phyloP scores from a whole-genome alignment of 2,329 filamentous ascomycete species.

The Penicillium palitans region DNA sequence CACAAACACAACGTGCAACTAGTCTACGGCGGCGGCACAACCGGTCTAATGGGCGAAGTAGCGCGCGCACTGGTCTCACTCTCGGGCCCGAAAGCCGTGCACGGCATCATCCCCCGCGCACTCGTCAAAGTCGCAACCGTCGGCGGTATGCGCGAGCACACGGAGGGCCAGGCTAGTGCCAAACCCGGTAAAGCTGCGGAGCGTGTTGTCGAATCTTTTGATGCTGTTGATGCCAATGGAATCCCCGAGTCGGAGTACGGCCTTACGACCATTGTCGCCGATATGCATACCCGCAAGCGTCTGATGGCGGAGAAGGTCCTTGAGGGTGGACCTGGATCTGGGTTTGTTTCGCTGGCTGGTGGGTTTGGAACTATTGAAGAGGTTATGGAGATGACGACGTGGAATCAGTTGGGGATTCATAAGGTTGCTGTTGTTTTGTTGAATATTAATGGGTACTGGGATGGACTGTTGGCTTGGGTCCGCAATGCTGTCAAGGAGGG shows the following conservation, averaged over 20 bases:
- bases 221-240: slow-evolving; percentile 35
- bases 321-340: slow-evolving; percentile 74
- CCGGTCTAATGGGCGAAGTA: slow-evolving; percentile 93
- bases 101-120: slow-evolving; percentile 89
- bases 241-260: slow-evolving; percentile 62
- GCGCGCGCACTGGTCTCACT: slow-evolving; percentile 82
- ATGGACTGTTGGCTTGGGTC: slow-evolving; percentile 82
- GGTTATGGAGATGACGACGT: slow-evolving; percentile 87
- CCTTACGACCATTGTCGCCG: slow-evolving; percentile 79
- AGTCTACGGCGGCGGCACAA: slow-evolving; percentile 92
- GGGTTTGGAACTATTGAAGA: slow-evolving; percentile 97
- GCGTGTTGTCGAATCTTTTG: slow-evolving; percentile 56
- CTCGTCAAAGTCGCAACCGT: slow-evolving; percentile 70
- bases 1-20: slow-evolving; percentile 75
- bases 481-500: slow-evolving; percentile 70
- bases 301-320: slow-evolving; percentile 90
- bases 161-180: slow-evolving; percentile 35
- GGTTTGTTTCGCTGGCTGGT: slow-evolving; percentile 84
- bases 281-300: slow-evolving; percentile 96
- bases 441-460: slow-evolving; percentile 90
- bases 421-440: slow-evolving; percentile 73
- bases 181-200: slow-evolving; percentile 53
- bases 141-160: slow-evolving; percentile 30
- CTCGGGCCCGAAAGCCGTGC: slow-evolving; percentile 76
- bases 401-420: slow-evolving; percentile 97